A percentile compares a stretch with the other conserved stretches of the same genome.
These are phyloP conservation scores for Coniferiporia sulphurascens DNA, from an alignment of 1,284 basidiomycete genomes.

Conservation along the genomic window DNA sequence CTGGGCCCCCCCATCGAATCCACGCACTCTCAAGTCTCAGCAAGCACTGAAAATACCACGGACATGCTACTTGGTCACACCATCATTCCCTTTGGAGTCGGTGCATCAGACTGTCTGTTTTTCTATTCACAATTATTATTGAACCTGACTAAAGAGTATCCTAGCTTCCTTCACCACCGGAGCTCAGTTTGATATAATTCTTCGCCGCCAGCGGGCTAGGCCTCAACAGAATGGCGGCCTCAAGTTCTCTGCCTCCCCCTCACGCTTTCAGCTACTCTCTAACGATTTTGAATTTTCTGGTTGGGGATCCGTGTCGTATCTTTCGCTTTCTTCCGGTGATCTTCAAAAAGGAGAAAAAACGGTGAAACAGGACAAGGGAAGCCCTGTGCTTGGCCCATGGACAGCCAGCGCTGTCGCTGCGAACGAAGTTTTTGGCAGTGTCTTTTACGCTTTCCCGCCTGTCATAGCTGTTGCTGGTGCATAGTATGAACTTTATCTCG, in stretches of 20 bases:
- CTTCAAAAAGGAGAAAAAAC: conserved; percentile 32
- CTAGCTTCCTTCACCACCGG: conserved; percentile 38
- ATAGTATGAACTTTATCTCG: conserved; percentile 38
- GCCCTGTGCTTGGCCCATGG: conserved; percentile 48
- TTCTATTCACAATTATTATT: no score
- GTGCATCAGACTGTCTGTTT: no score
- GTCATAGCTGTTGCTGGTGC: conserved; percentile 54
- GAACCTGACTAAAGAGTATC: no score
- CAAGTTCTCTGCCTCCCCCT: conserved; percentile 45
- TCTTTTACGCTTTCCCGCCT: conserved; percentile 67
- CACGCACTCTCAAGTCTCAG: no score
- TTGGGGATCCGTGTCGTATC: conserved; percentile 50
- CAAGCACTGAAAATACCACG: no score
- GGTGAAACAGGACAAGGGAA: conserved; percentile 30
- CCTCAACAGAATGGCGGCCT: conserved; percentile 28
- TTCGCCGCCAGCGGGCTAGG: conserved; percentile 49
- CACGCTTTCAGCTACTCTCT: conserved; percentile 57
- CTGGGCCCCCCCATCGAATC: no score
- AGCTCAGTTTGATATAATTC: conserved; percentile 48
- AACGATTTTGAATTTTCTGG: conserved; percentile 64
- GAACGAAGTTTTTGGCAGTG: conserved; percentile 62
- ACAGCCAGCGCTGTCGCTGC: conserved; percentile 59
- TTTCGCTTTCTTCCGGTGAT: conserved; percentile 38
- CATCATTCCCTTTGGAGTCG: no score
- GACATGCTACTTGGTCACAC: no score